Percentiles rank a stretch among this genome's conserved stretches.
Conservation (phyloP, 805 yeast species). For the Ogataea allantospora region DNA sequence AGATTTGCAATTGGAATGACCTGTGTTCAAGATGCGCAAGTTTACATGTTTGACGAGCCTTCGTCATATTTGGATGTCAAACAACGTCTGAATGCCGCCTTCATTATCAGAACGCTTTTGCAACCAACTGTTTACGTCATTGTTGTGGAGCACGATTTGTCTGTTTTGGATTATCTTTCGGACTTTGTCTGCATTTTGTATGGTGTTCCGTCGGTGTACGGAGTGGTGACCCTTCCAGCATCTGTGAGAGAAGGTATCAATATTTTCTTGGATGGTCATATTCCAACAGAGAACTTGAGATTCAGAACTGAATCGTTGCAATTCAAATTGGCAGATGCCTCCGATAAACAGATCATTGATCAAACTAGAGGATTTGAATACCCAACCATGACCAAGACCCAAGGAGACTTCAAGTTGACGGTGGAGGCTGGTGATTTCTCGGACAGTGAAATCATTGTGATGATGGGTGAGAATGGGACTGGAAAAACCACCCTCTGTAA, state of each 20-base stretch:
- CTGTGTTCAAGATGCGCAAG: conserved; percentile 90
- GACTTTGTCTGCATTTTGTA: conserved; percentile 95
- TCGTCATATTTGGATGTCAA: conserved; percentile 97
- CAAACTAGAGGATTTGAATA: conserved; percentile 75
- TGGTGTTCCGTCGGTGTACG: conserved; percentile 98
- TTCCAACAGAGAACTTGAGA: conserved; percentile 94
- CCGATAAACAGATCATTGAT: conserved; percentile 72
- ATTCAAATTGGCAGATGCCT: conserved; percentile 88
- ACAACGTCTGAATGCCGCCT: conserved; percentile 97
- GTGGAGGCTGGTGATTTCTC: conserved; percentile 89
- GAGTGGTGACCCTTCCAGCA: conserved; percentile 95
- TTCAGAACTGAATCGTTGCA: conserved; percentile 95
- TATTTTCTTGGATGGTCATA: conserved; percentile 96
- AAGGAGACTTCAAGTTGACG: conserved; percentile 89
- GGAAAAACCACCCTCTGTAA: conserved; percentile 98
- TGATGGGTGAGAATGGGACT: conserved; percentile 99
- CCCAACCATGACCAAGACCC: conserved; percentile 82
- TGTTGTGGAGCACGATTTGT: conserved; percentile 98
- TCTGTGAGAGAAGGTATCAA: conserved; percentile 99
- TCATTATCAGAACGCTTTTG: conserved; percentile 83
- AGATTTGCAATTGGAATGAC: conserved; percentile 98
- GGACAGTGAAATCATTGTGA: conserved; percentile 93
- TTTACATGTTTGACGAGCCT: conserved; percentile 99
- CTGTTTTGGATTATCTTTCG: conserved; percentile 93
- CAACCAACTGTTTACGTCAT: conserved; percentile 79